These are phyloP conservation scores for Zygoascus bituminiphila DNA, from an alignment of 805 yeast genomes.

Conservation along the genomic window DNA sequence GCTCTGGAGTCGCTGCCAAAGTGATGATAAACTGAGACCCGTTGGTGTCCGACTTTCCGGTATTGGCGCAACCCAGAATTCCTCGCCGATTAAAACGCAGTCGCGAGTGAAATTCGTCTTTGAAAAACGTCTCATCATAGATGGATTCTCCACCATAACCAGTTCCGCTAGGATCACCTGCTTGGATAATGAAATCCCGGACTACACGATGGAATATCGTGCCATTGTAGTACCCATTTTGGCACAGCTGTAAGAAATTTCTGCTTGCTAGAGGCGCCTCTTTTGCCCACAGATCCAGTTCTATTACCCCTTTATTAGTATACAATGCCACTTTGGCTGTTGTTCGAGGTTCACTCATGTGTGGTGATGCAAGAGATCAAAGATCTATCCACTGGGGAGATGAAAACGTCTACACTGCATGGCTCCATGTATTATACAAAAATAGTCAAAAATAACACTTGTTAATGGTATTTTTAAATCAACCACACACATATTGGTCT, in stretches of 20 bases:
- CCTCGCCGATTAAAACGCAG: slow-evolving; percentile 47
- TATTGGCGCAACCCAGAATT: slow-evolving; percentile 42
- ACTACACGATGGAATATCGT: slow-evolving; percentile 36
- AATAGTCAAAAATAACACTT: no score
- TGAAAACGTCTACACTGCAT: no score
- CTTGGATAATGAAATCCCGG: slow-evolving; percentile 31
- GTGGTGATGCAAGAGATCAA: no score
- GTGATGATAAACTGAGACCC: slow-evolving; percentile 43
- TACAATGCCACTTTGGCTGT: slow-evolving; percentile 39
- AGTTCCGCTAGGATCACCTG: slow-evolving; percentile 31
- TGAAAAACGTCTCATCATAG: slow-evolving; percentile 21
- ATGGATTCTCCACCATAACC: slow-evolving; percentile 27
- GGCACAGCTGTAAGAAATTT: slow-evolving; percentile 43
- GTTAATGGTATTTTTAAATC: neutral
- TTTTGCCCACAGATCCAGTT: slow-evolving; percentile 60
- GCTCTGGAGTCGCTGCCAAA: slow-evolving; percentile 37
- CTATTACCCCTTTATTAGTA: slow-evolving; percentile 53
- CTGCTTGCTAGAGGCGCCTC: slow-evolving; percentile 47
- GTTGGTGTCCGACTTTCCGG: slow-evolving; percentile 27
- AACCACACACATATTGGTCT: no score
- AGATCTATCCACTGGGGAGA: no score
- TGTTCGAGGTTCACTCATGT: slow-evolving; percentile 15
- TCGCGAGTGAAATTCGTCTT: slow-evolving; percentile 44
- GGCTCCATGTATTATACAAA: no score
- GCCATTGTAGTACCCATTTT: slow-evolving; percentile 36